Base-by-base conservation (phyloP, 768 basidiomycete genomes). In the Boletus sp. region DNA sequence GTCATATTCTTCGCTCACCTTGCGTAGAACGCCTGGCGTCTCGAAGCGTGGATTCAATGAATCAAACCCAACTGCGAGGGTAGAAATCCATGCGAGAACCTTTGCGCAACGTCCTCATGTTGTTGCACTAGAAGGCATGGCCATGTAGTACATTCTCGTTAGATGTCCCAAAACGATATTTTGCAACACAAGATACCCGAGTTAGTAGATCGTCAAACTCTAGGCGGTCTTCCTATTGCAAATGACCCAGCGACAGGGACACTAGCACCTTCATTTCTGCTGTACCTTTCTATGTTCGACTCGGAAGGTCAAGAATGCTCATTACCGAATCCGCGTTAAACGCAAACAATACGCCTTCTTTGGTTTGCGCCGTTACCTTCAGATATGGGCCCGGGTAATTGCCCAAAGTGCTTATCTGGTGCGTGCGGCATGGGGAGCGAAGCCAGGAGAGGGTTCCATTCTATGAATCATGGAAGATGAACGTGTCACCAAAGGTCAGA, bases 11-110 rank as follows among this genome's bases (percentile, higher is more conserved):
- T 18, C 45, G 37, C 18, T 17, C 41, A 32, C 51, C 45, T 33
- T 15, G 50, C 35, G 61, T 47, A 50, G 57, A 36, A 36, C 45
- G 36, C 54, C 55, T 54, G 60, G 45, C 47, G 35, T 40, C 46
- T 37, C 9, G 41, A n/a, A 37, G 42, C 42, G 15, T 55, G 58
- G 33, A 12, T 54, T 54, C 35, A 57, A 56, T 58, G 33, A 39
- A 54, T 47, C 7, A 33, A 46, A 47, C 29, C 36, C 20, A 15
- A 42, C 14, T 14, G 46, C 5, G 44, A 12, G n/a, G 36, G 35
- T 33, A 28, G 40, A 44, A 44, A 47, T 55, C 28, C 42, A 30
- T 11, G 32, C 7, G 20, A 18, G 50, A 47, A 28, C 33, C 17
- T 41, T 15, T 10, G 32, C 17, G 4, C 17, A 36, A 14, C 29